Conservation (phyloP, 2,329 filamentous ascomycete species). For the Fusarium sp. region DNA sequence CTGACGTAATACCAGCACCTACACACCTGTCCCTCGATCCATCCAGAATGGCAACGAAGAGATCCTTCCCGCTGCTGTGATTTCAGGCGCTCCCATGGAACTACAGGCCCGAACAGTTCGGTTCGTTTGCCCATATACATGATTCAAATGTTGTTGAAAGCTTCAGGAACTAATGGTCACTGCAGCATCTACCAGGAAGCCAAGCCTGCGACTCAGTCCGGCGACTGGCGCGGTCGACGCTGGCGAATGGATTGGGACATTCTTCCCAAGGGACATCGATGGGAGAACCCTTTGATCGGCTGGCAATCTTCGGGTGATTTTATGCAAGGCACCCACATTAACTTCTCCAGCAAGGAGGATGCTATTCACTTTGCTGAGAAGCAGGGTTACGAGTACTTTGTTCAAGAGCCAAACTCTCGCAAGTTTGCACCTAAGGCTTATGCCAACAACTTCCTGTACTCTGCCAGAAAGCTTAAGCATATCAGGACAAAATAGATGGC, state of each 20-base stretch:
- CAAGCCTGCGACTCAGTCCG: constrained; percentile 97
- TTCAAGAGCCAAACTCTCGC: constrained; percentile 93
- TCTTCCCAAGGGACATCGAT: constrained; percentile 88
- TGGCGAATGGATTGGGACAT: constrained; percentile 99
- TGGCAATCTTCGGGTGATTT: constrained; percentile 96
- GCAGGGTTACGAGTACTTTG: constrained; percentile 98
- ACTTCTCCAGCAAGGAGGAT: constrained; percentile 93
- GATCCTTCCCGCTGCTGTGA: constrained; percentile 79
- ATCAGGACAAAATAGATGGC: constrained; percentile 77
- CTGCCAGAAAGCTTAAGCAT: constrained; percentile 85
- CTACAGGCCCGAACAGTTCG: constrained; percentile 93
- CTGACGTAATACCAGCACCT: constrained; percentile 67
- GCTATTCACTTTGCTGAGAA: constrained; percentile 96
- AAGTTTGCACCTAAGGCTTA: constrained; percentile 90
- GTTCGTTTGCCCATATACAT: constrained; percentile 60
- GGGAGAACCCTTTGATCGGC: constrained; percentile 98
- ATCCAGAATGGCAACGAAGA: constrained; percentile 93
- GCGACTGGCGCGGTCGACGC: constrained; percentile 81
- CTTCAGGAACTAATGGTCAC: constrained; percentile 10
- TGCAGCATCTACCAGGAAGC: constrained; percentile 87
- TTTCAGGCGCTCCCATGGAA: constrained; percentile 93
- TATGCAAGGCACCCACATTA: constrained; percentile 93
- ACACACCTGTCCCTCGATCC: constrained; percentile 88
- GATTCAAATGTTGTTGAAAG: neutral
- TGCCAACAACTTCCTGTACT: constrained; percentile 94